These are phyloP conservation scores for Millerozyma acaciae DNA, from an alignment of 805 yeast genomes.

Conservation along the genomic window DNA sequence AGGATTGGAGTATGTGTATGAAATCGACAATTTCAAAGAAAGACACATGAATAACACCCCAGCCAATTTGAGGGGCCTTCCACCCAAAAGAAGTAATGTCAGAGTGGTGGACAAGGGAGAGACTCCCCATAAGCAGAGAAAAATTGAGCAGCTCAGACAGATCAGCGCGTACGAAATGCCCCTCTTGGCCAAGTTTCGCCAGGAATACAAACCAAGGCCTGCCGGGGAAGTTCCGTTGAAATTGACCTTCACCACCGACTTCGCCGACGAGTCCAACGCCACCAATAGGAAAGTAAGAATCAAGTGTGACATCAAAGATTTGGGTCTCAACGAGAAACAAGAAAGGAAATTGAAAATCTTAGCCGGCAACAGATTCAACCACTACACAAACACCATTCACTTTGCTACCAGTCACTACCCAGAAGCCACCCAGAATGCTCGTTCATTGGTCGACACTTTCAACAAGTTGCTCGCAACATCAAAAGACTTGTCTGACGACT, in stretches of 20 bases:
- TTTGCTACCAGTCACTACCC: constrained; percentile 63
- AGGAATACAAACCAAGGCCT: constrained; percentile 54
- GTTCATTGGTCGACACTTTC: constrained; percentile 62
- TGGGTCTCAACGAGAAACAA: constrained; percentile 49
- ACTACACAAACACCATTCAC: constrained; percentile 52
- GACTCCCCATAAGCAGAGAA: constrained; percentile 54
- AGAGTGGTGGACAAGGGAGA: constrained; percentile 32
- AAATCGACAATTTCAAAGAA: constrained; percentile 41
- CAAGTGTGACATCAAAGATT: constrained; percentile 48
- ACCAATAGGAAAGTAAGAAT: constrained; percentile 63
- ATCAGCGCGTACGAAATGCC: constrained; percentile 93
- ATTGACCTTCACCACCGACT: constrained; percentile 65
- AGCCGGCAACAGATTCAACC: constrained; percentile 75
- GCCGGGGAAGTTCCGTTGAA: constrained; percentile 48
- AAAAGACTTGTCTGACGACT: constrained; percentile 58
- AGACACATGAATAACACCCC: constrained; percentile 40
- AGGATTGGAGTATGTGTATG: constrained; percentile 36
- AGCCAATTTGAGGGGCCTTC: constrained; percentile 30
- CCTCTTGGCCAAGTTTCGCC: constrained; percentile 67
- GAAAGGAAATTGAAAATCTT: constrained; percentile 74
- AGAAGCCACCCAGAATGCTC: constrained; percentile 84
- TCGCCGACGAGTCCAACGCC: constrained; percentile 71
- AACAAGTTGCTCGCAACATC: constrained; percentile 60
- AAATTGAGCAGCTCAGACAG: constrained; percentile 70
- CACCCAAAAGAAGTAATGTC: constrained; percentile 34